These are phyloP conservation scores for Mimosa pudica DNA, from an alignment of 306 rosid genomes.

Conservation along the genomic window DNA sequence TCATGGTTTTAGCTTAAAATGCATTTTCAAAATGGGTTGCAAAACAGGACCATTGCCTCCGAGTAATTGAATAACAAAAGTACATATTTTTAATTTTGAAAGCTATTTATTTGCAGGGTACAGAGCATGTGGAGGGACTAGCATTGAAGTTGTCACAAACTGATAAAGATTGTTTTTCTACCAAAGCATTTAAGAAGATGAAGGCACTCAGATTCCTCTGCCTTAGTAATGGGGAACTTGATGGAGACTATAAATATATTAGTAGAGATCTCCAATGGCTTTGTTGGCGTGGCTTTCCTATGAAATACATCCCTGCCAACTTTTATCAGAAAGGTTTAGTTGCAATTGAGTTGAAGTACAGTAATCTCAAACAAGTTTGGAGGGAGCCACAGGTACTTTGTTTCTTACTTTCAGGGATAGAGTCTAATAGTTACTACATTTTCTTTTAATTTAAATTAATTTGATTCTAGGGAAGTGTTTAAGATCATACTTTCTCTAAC, in stretches of 20 bases:
- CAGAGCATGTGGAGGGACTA: not conserved
- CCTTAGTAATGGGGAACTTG: not conserved
- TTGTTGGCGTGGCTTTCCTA: not conserved
- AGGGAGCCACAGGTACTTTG: not conserved
- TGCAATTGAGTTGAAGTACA: not conserved
- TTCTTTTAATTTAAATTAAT: not conserved
- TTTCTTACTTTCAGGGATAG: not conserved
- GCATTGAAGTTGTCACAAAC: not conserved
- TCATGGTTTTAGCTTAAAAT: too few species aligned
- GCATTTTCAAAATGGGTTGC: too few species aligned
- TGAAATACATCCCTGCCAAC: not conserved
- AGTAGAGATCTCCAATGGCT: not conserved
- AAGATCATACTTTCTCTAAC: too few species aligned
- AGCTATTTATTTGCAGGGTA: not conserved
- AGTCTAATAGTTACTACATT: not conserved
- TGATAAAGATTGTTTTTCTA: not conserved
- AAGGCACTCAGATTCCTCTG: not conserved
- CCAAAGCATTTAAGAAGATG: not conserved
- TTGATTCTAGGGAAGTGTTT: too few species aligned
- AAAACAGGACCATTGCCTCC: not conserved
- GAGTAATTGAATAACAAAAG: not conserved
- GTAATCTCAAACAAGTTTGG: not conserved
- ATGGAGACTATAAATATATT: not conserved
- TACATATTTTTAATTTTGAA: not conserved
- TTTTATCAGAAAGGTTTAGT: not conserved